These are phyloP conservation scores for Teunomyces panamensis DNA, from an alignment of 805 yeast species.

Conservation along the genomic window DNA sequence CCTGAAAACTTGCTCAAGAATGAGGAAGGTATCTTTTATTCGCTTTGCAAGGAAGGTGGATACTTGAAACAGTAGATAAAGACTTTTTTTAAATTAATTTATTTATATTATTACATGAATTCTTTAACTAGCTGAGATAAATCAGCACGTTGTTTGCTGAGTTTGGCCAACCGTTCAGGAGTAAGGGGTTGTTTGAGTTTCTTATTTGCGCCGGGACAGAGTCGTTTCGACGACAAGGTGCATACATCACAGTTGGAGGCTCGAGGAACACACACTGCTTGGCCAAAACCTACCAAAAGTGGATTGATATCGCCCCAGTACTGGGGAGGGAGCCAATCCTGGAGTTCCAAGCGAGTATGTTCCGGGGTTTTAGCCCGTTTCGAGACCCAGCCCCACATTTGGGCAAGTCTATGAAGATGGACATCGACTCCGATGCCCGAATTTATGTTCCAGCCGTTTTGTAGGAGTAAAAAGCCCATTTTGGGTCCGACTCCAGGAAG, in stretches of 20 bases:
- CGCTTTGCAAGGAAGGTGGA: constrained; percentile 48
- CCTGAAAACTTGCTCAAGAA: constrained; percentile 52
- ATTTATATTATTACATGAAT: not conserved
- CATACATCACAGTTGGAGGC: constrained; percentile 73
- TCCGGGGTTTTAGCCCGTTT: constrained; percentile 63
- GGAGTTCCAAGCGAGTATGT: constrained; percentile 62
- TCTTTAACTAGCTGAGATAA: constrained; percentile 18
- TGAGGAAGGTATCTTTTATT: constrained; percentile 46
- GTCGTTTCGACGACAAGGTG: constrained; percentile 44
- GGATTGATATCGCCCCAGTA: constrained; percentile 87
- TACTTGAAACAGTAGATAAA: constrained; percentile 12
- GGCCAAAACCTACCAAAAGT: constrained; percentile 89
- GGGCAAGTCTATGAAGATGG: constrained; percentile 78
- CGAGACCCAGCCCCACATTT: constrained; percentile 76
- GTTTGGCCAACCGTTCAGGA: constrained; percentile 25
- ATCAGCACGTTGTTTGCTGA: constrained; percentile 33
- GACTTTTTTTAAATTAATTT: not conserved
- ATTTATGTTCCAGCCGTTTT: constrained; percentile 74
- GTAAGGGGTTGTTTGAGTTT: constrained; percentile 28
- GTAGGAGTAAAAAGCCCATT: constrained; percentile 82
- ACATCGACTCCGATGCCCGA: constrained; percentile 94
- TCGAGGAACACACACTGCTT: constrained; percentile 74
- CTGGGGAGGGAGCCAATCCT: constrained; percentile 69
- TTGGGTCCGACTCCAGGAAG: constrained; percentile 96
- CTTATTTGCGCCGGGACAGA: constrained; percentile 60